phyloP scores from a whole-genome alignment of 257 asterid species.

The Jaltomata sinuosa region DNA sequence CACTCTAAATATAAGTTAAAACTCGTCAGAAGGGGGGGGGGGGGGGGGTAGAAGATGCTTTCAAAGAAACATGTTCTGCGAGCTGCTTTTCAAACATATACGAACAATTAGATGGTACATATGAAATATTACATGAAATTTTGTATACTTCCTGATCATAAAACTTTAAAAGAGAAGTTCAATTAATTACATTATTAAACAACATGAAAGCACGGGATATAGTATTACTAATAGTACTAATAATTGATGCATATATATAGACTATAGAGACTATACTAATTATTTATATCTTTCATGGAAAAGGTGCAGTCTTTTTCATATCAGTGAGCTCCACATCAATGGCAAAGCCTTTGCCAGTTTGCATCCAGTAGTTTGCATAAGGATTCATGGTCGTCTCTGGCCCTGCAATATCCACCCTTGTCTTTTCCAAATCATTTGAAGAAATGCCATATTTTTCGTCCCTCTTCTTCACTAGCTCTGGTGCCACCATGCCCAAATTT shows the following conservation, averaged over 20 bases:
- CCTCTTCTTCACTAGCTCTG: conserved; percentile 33
- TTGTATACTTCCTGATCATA: not conserved
- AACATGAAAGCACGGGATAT: not conserved
- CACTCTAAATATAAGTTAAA: too few species aligned
- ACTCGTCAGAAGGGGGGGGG: too few species aligned
- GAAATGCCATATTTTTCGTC: conserved; percentile 48
- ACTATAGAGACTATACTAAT: not conserved
- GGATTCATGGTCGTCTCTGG: conserved; percentile 58
- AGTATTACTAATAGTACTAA: not conserved
- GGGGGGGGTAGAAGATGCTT: too few species aligned
- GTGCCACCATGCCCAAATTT: conserved; percentile 31
- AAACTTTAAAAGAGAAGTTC: not conserved
- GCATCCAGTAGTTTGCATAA: conserved; percentile 73
- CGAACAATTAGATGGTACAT: not conserved
- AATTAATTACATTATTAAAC: not conserved
- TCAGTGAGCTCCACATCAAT: conserved; percentile 30
- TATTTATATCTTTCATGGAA: conserved; percentile 19
- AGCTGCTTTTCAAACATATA: not conserved
- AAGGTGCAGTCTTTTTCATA: conserved; percentile 37
- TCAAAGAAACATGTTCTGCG: not conserved
- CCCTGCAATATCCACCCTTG: conserved; percentile 41
- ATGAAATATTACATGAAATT: too few species aligned
- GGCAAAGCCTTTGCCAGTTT: conserved; percentile 50
- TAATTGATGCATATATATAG: not conserved
- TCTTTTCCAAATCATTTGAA: conserved; percentile 17